phyloP scores from a whole-genome alignment of 2,329 filamentous ascomycete species.

The Orbilia blumenaviensis region DNA sequence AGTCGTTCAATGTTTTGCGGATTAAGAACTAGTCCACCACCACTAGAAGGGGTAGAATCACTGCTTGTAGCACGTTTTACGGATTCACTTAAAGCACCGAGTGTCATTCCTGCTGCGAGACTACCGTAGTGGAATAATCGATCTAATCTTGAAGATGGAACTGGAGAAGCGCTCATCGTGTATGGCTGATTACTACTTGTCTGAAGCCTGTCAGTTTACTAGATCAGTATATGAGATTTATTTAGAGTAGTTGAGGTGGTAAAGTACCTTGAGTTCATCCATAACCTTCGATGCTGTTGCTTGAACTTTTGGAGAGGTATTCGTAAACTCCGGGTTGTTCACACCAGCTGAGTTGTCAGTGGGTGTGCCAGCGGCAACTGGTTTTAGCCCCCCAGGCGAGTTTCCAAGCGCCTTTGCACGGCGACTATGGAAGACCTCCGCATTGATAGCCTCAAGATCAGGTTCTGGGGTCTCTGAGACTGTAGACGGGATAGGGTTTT shows the following conservation, averaged over 20 bases:
- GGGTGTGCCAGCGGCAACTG: slow-evolving; percentile 57
- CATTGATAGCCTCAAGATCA: slow-evolving; percentile 66
- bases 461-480: slow-evolving; percentile 56
- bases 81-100: slow-evolving; percentile 86
- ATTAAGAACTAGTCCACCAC: slow-evolving; percentile 87
- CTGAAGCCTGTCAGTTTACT: slow-evolving; percentile 56
- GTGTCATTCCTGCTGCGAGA: slow-evolving; percentile 92
- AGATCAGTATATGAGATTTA: slow-evolving; percentile 64
- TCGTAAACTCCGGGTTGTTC: slow-evolving; percentile 48
- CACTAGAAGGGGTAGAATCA: slow-evolving; percentile 66
- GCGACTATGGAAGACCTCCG: slow-evolving; percentile 71
- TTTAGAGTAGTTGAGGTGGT: slow-evolving; percentile 60
- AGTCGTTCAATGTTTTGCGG: slow-evolving; percentile 90
- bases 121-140: slow-evolving; percentile 95
- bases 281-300: slow-evolving; percentile 37
- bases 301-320: slow-evolving; percentile 44
- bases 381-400: not conserved
- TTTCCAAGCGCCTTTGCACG: slow-evolving; percentile 60
- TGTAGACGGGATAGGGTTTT: slow-evolving; percentile 53
- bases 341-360: slow-evolving; percentile 56
- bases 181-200: slow-evolving; percentile 64
- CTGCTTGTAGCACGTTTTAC: slow-evolving; percentile 81
- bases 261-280: slow-evolving; percentile 61
- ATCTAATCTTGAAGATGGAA: slow-evolving; percentile 86
- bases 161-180: slow-evolving; percentile 83